These are phyloP conservation scores for Penicillium verrucosum DNA, from an alignment of 2,329 filamentous ascomycete species.

Conservation along the genomic window DNA sequence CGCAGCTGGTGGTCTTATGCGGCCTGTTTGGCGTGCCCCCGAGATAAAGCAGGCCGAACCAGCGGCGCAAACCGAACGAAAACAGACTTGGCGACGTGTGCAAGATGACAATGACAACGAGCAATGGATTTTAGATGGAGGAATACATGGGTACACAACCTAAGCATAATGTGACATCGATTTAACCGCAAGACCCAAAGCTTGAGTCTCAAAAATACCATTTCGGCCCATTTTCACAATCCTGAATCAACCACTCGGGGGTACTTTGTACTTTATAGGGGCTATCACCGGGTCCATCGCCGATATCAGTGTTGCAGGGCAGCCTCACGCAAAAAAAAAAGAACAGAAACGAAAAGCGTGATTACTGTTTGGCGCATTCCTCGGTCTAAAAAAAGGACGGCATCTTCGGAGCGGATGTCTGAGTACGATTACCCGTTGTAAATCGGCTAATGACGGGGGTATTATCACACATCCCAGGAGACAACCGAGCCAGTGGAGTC, in stretches of 20 bases:
- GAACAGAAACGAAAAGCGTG: not conserved
- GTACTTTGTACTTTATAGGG: not conserved
- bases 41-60: conserved; percentile 26
- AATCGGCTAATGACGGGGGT: conserved; percentile 4
- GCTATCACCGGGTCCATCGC: not conserved
- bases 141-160: conserved; percentile 36
- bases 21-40: conserved; percentile 45
- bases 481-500: conserved; percentile 1
- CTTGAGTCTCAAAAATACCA: not conserved
- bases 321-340: not conserved
- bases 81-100: conserved; percentile 47
- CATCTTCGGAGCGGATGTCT: not conserved
- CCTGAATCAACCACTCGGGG: not conserved
- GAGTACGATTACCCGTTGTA: not conserved
- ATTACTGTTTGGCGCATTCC: not conserved
- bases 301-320: not conserved
- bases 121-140: conserved; percentile 48
- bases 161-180: not conserved
- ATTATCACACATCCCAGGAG: not conserved
- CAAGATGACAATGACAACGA: conserved; percentile 49
- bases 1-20: conserved; percentile 42
- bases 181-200: not conserved
- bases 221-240: not conserved
- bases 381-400: not conserved
- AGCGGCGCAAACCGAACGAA: conserved; percentile 30